phyloP scores from a whole-genome alignment of 768 basidiomycete species.

The Vishniacozyma victoriae region DNA sequence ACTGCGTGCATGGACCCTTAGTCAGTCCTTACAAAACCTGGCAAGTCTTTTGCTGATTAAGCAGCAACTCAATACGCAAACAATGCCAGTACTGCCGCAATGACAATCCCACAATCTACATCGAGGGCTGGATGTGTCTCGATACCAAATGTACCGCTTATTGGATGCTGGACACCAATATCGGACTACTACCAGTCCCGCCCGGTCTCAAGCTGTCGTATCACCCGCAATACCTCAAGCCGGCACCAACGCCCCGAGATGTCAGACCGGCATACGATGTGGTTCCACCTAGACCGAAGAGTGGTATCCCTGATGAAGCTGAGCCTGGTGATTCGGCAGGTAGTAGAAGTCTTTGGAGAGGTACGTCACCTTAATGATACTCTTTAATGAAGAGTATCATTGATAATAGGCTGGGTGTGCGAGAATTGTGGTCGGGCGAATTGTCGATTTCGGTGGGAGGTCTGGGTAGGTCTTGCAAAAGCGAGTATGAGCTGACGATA shows the following conservation, averaged over 20 bases:
- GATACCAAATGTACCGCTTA: conserved; percentile 12
- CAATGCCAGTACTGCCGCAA: conserved; percentile 8
- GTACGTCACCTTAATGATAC: neutral
- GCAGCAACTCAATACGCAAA: no score
- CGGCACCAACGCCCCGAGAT: neutral
- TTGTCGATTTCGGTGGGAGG: conserved; percentile 34
- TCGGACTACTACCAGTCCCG: conserved; percentile 17
- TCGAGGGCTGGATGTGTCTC: conserved; percentile 29
- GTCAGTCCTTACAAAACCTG: no score
- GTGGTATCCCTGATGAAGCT: neutral
- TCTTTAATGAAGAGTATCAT: neutral
- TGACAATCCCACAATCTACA: conserved; percentile 16
- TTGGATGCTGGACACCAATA: conserved; percentile 18
- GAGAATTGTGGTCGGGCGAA: conserved; percentile 30
- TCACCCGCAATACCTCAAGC: conserved; percentile 6
- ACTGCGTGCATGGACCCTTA: no score
- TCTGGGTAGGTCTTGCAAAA: conserved; percentile 20
- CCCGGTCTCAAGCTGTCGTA: conserved; percentile 21
- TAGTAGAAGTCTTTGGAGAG: neutral
- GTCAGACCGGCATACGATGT: conserved; percentile 18
- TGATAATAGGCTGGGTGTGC: conserved; percentile 29
- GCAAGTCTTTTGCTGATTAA: no score
- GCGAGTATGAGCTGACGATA: neutral
- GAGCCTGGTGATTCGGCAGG: neutral
- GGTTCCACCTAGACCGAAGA: conserved; percentile 12